Evolutionary conservation across 495 filamentous ascomycete genomes (phyloP).

Genomic region (Coniosporium apollinis): DNA sequence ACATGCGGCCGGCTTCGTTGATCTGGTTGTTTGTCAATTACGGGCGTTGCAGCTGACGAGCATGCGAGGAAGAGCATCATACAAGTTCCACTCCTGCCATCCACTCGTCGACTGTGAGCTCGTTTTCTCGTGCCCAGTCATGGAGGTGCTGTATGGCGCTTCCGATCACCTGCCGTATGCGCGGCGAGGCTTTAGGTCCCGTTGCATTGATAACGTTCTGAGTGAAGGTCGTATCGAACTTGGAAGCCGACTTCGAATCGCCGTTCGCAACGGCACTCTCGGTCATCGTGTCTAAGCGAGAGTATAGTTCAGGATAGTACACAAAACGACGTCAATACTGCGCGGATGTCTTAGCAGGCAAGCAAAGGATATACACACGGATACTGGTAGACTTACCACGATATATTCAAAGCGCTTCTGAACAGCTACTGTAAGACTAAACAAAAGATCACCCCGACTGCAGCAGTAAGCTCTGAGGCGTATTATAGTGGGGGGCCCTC

Average conservation of each 20-base stretch:
- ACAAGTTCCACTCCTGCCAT: constrained; percentile 22
- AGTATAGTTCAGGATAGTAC: too few species aligned
- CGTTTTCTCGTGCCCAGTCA: constrained; percentile 41
- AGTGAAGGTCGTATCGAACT: constrained; percentile 43
- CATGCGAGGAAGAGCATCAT: background rate
- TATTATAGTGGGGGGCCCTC: too few species aligned
- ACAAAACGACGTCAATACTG: too few species aligned
- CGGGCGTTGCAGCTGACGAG: background rate
- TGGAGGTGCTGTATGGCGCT: constrained; percentile 40
- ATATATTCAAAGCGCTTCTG: too few species aligned
- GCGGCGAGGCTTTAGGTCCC: constrained; percentile 45
- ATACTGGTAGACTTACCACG: too few species aligned
- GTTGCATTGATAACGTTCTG: constrained; percentile 53
- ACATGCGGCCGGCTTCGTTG: constrained; percentile 60
- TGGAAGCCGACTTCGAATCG: constrained; percentile 2
- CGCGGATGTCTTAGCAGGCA: too few species aligned
- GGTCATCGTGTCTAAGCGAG: too few species aligned
- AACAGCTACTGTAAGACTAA: too few species aligned
- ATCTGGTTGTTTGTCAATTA: constrained; percentile 25
- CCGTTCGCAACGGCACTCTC: too few species aligned
- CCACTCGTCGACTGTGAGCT: constrained; percentile 39
- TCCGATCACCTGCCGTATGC: constrained; percentile 34
- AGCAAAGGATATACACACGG: too few species aligned
- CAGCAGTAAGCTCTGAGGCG: too few species aligned
- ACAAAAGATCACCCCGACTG: too few species aligned